Evolutionary conservation across 331 rosid species (phyloP).

Genomic region (Pyracantha coccinea): DNA sequence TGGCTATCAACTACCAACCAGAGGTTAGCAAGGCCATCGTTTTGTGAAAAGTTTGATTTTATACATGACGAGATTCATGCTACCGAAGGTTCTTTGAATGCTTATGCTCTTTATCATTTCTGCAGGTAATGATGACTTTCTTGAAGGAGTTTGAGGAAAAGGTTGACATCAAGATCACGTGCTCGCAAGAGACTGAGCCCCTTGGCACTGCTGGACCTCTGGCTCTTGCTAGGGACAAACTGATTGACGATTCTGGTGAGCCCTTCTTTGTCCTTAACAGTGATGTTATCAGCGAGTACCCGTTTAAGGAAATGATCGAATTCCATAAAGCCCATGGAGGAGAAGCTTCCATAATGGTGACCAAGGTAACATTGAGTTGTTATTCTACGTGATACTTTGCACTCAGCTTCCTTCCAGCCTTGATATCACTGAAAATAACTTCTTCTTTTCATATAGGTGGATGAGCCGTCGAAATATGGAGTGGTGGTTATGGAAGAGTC

Average conservation of each 20-base stretch:
- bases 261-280: conserved; percentile 94
- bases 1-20: conserved; percentile 94
- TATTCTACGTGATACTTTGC: background rate
- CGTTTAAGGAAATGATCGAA: conserved; percentile 67
- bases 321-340: conserved; percentile 84
- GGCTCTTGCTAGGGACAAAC: conserved; percentile 92
- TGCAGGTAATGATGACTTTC: conserved; percentile 84
- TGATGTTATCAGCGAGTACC: conserved; percentile 88
- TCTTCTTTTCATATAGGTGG: conserved; percentile 53
- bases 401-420: background rate
- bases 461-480: conserved; percentile 89
- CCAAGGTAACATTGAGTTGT: conserved; percentile 45
- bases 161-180: conserved; percentile 76
- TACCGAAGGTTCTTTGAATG: conserved; percentile 11
- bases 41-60: too few relatives aligned
- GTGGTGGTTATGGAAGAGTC: conserved; percentile 79
- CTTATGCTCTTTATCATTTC: conserved; percentile 14
- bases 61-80: background rate
- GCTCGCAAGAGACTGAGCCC: conserved; percentile 95
- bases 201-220: conserved; percentile 91
- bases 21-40: conserved; percentile 39
- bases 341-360: conserved; percentile 93
- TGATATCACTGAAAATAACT: conserved; percentile 4
- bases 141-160: conserved; percentile 77
- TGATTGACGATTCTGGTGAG: conserved; percentile 62